These are phyloP conservation scores for Coccomyxa subellipsoidea DNA, from an alignment of 163 green algal genomes.

Conservation along the genomic window DNA sequence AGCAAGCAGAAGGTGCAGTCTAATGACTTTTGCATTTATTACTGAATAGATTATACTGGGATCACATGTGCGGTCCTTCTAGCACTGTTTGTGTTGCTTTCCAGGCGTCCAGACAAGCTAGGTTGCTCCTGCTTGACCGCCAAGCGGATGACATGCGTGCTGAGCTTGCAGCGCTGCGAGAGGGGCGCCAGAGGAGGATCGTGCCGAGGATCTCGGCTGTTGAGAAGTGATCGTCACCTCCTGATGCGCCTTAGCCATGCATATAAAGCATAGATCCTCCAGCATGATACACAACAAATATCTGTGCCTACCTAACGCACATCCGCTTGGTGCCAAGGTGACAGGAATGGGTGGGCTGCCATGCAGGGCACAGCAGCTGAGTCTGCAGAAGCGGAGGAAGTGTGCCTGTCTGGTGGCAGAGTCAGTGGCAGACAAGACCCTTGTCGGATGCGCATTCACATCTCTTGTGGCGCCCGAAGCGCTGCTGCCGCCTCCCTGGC, in stretches of 20 bases:
- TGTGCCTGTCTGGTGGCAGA: neutral
- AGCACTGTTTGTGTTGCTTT: too few relatives aligned
- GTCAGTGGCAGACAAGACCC: neutral
- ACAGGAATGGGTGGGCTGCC: too few relatives aligned
- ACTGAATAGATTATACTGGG: neutral
- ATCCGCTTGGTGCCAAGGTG: too few relatives aligned
- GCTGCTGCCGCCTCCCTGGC: conserved; percentile 53
- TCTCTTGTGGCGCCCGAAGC: conserved; percentile 24
- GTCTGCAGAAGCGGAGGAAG: neutral
- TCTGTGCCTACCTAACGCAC: too few relatives aligned
- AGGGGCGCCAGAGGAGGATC: neutral
- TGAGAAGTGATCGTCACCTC: neutral
- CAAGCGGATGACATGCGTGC: neutral
- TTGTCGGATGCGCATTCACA: neutral
- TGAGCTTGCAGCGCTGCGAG: neutral
- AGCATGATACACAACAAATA: too few relatives aligned
- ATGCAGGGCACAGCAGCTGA: neutral
- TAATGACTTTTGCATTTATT: neutral
- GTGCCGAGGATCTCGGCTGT: neutral
- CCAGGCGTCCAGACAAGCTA: neutral
- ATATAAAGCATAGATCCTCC: neutral
- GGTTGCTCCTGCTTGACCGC: neutral
- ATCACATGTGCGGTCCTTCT: too few relatives aligned
- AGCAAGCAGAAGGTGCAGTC: neutral
- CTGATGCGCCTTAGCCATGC: neutral